Conservation (phyloP, 2,329 filamentous ascomycete genomes). For the Colletotrichum theobromicola region DNA sequence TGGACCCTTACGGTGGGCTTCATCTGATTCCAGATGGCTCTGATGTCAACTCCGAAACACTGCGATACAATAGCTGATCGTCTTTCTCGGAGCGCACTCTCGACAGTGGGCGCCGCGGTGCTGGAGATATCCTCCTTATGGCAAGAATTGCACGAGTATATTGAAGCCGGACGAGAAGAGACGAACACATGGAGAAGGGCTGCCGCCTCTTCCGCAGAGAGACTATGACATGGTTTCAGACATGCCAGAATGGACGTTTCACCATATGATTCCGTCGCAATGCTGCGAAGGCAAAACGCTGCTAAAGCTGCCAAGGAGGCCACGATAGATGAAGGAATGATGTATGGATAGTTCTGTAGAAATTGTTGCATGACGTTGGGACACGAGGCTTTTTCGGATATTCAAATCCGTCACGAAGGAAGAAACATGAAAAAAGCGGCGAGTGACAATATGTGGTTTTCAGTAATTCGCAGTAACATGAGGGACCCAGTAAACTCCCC, state of each 20-base stretch:
- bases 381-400: not conserved
- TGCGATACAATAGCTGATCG: not conserved
- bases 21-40: constrained; percentile 6
- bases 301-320: not conserved
- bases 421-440: not conserved
- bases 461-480: not conserved
- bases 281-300: not conserved
- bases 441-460: not conserved
- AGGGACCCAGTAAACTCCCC: not conserved
- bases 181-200: not conserved
- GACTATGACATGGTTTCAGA: not conserved
- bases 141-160: not conserved
- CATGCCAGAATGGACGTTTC: not conserved
- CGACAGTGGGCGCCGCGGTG: not conserved
- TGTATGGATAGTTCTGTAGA: not conserved
- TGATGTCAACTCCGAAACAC: not conserved
- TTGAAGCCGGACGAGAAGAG: not conserved
- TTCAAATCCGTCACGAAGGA: not conserved
- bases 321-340: not conserved
- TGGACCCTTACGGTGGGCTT: constrained; percentile 3
- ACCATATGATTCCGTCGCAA: not conserved
- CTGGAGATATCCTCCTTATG: not conserved
- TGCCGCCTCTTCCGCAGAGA: not conserved
- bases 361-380: not conserved
- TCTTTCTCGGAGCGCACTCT: not conserved